Conservation (phyloP, 805 yeast genomes). For the Schwanniomyces vanrijiae region DNA sequence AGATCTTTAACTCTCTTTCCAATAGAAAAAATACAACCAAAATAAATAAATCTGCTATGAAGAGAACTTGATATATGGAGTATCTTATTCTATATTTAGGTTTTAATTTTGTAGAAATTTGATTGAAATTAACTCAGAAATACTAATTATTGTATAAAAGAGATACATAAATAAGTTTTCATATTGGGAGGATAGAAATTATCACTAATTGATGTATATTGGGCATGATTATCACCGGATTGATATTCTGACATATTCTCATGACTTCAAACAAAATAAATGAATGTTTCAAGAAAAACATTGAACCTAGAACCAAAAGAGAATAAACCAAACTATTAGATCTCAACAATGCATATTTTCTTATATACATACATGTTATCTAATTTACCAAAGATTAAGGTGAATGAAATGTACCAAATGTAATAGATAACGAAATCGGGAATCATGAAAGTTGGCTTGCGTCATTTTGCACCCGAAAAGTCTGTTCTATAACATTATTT, state of each 20-base stretch:
- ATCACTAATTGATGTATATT: conserved; percentile 34
- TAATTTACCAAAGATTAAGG: conserved; percentile 30
- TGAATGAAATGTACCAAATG: conserved; percentile 39
- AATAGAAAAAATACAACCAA: conserved; percentile 49
- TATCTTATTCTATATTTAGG: conserved; percentile 69
- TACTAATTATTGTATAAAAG: conserved; percentile 47
- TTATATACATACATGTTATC: conserved; percentile 39
- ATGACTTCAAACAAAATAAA: conserved; percentile 25
- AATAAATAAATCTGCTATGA: conserved; percentile 51
- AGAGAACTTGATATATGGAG: conserved; percentile 58
- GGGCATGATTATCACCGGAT: conserved; percentile 35
- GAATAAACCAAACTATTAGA: conserved; percentile 19
- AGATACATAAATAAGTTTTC: conserved; percentile 24
- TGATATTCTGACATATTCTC: conserved; percentile 35
- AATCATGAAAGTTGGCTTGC: conserved; percentile 37
- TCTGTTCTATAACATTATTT: conserved; percentile 15
- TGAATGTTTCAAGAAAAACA: conserved; percentile 21
- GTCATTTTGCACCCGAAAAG: conserved; percentile 21
- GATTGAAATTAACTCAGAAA: conserved; percentile 59
- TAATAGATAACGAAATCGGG: conserved; percentile 31
- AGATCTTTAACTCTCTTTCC: conserved; percentile 46
- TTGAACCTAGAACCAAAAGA: conserved; percentile 27
- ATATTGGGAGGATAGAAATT: conserved; percentile 25
- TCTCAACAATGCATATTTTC: conserved; percentile 24
- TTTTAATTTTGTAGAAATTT: conserved; percentile 79